Percentiles rank a stretch among this genome's conserved stretches.
Evolutionary conservation across 306 rosid species (phyloP).

Genomic region (Geum urbanum): DNA sequence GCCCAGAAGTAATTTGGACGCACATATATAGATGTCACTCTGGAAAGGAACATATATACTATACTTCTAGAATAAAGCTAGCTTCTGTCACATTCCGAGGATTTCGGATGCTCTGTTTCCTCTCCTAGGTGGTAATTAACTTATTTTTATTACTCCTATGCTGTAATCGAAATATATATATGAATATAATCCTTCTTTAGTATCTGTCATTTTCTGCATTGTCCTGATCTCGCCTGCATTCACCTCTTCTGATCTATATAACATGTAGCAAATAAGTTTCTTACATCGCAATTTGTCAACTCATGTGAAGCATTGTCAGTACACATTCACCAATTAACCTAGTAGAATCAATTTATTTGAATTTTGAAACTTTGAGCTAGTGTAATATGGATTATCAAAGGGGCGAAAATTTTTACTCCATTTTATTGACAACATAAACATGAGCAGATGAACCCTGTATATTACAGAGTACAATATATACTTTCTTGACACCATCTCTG

Average conservation of each 20-base stretch:
- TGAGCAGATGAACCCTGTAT: background rate
- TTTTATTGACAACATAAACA: background rate
- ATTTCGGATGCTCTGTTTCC: slow-evolving; percentile 14
- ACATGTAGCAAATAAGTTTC: background rate
- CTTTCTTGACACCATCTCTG: too few relatives aligned
- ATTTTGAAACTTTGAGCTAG: too few relatives aligned
- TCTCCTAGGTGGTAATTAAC: background rate
- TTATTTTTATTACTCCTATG: background rate
- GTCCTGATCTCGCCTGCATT: slow-evolving; percentile 10
- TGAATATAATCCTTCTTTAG: background rate
- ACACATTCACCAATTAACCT: too few relatives aligned
- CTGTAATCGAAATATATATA: background rate
- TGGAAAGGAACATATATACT: background rate
- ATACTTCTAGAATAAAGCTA: background rate
- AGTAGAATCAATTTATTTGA: background rate
- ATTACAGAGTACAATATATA: too few relatives aligned
- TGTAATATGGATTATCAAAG: too few relatives aligned
- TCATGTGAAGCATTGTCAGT: too few relatives aligned
- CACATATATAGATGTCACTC: slow-evolving; percentile 12
- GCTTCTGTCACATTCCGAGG: background rate
- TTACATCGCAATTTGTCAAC: too few relatives aligned
- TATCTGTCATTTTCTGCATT: slow-evolving; percentile 15
- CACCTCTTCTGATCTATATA: background rate
- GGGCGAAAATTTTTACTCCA: too few relatives aligned
- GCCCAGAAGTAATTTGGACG: background rate